Evolutionary conservation across 192 early-diverging fungal genomes (phyloP).

Genomic region (Cetraspora pellucida): DNA sequence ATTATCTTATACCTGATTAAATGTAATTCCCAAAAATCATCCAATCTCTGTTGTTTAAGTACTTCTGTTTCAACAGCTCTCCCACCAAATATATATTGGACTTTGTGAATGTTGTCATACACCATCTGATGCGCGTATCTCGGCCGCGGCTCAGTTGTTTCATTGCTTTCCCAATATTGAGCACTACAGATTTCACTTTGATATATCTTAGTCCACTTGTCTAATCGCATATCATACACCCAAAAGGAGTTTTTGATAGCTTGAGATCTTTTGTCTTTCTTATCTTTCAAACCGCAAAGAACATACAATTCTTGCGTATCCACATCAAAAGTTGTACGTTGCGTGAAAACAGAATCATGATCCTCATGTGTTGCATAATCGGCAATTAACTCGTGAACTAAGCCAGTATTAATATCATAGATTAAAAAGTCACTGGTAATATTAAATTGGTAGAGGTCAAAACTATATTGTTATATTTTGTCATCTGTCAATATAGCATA

Average conservation of each 20-base stretch:
- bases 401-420: constrained; percentile 80
- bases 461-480: not conserved
- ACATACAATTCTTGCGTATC: constrained; percentile 85
- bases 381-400: constrained; percentile 74
- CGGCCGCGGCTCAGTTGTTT: constrained; percentile 68
- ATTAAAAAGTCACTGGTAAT: constrained; percentile 72
- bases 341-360: constrained; percentile 81
- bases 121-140: constrained; percentile 92
- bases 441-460: not conserved
- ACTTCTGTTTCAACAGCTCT: constrained; percentile 76
- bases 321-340: constrained; percentile 79
- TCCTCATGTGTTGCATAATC: constrained; percentile 76
- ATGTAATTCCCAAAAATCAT: constrained; percentile 83
- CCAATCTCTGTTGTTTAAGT: constrained; percentile 60
- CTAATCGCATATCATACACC: constrained; percentile 62
- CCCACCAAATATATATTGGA: constrained; percentile 93
- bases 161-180: constrained; percentile 31
- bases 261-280: constrained; percentile 55
- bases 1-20: constrained; percentile 59
- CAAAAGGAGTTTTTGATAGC: constrained; percentile 77
- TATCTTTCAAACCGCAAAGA: constrained; percentile 70
- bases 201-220: constrained; percentile 69
- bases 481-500: not conserved
- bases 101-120: constrained; percentile 69
- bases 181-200: constrained; percentile 55